Evolutionary conservation across 805 yeast genomes (phyloP), one percentile per base, ranked within the genome.

Genomic region (Candida morakotiae): DNA sequence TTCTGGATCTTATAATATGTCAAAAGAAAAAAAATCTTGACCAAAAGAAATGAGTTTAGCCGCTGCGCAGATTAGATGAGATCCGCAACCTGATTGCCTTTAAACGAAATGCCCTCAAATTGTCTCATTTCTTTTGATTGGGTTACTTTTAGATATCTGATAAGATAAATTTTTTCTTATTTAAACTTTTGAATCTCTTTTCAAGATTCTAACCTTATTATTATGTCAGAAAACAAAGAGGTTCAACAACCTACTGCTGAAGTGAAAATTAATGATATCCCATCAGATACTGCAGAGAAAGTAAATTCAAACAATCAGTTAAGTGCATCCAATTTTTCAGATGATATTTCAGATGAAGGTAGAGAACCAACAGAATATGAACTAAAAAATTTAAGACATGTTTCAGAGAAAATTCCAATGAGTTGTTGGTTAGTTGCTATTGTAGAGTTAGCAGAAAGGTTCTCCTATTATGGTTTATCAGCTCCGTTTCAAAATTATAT

Each of bases 361-460:
- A 53, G 69, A 49, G 53, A 55, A 31, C 71, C 84, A 41, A 79
- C 84, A 19, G 73, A 61, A 2, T 75, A 73, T 41, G 83, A 78
- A 47, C 48, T 73, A 49, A 62, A 54, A 31, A 72, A 74, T 10
- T 67, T 78, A 39, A 67, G 75, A 44, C 77, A 72, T 45, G 75
- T 78, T 15, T 51, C 77, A 3, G 82, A 73, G 45, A 47, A 41
- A 9, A 67, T 78, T 24, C 83, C 83, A 15, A 28, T 62, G 24
- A 57, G 78, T n/a, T 76, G 79, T 45, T 79, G 78, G 77, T 63
- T 75, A 34, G 81, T 79, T 28, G 82, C 82, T 10, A 40, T 84
- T 31, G 86, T 85, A 28, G 94, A 85, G 63, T 75, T 85, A 44
- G 76, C 89, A 33, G 95, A 85, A 60, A 75, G 95, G 47, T 84